Evolutionary conservation across 768 basidiomycete species (phyloP).

Genomic region (Sarcodon sp.): DNA sequence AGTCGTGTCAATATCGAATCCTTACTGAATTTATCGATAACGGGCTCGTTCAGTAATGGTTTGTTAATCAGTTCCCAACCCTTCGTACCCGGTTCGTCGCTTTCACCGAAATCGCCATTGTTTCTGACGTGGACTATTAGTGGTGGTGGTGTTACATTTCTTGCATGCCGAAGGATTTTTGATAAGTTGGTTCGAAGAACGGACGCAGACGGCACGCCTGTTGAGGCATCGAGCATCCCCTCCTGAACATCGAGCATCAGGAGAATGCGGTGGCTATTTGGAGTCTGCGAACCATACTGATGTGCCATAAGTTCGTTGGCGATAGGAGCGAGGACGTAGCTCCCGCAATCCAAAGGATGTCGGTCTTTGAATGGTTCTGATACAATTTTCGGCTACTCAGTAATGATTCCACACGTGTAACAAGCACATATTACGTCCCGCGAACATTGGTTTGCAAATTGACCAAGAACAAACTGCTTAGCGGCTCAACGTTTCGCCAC

Average conservation of each 20-base stretch:
- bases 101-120: slow-evolving; percentile 44
- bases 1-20: slow-evolving; percentile 10
- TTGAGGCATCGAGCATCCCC: slow-evolving; percentile 33
- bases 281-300: too few relatives aligned
- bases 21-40: slow-evolving; percentile 44
- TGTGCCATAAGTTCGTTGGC: too few relatives aligned
- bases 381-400: too few relatives aligned
- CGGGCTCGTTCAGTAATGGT: slow-evolving; percentile 34
- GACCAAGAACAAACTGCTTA: too few relatives aligned
- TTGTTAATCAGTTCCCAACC: slow-evolving; percentile 54
- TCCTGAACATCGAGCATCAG: slow-evolving; percentile 48
- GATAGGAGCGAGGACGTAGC: too few relatives aligned
- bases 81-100: slow-evolving; percentile 39
- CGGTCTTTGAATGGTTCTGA: too few relatives aligned
- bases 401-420: too few relatives aligned
- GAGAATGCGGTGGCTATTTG: slow-evolving; percentile 26
- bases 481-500: too few relatives aligned
- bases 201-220: slow-evolving; percentile 35
- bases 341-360: too few relatives aligned
- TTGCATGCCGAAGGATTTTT: slow-evolving; percentile 35
- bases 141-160: slow-evolving; percentile 27
- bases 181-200: slow-evolving; percentile 33
- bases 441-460: too few relatives aligned
- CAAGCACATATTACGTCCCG: too few relatives aligned
- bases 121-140: slow-evolving; percentile 59